These are phyloP conservation scores for Scleroderma bovista DNA, from an alignment of 768 basidiomycete genomes.

Conservation along the genomic window DNA sequence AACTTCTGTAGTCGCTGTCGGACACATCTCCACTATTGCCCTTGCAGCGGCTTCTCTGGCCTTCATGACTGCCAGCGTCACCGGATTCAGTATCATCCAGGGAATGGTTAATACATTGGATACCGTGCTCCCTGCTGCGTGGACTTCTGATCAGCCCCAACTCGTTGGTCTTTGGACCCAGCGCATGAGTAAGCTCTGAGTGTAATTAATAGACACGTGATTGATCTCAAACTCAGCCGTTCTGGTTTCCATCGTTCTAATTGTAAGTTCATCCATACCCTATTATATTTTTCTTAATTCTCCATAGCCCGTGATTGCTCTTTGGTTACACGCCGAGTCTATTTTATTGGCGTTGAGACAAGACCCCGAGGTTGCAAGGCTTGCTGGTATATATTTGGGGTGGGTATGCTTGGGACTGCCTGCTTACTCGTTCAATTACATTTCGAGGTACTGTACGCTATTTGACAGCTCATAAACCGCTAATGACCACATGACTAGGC, in stretches of 20 bases:
- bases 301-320: conserved; percentile 45
- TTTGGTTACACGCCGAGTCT: conserved; percentile 82
- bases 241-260: conserved; percentile 29
- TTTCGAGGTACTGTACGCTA: conserved; percentile 33
- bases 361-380: conserved; percentile 77
- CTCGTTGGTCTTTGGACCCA: conserved; percentile 90
- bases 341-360: conserved; percentile 72
- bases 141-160: conserved; percentile 82
- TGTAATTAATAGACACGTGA: not conserved
- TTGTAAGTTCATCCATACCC: conserved; percentile 42
- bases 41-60: conserved; percentile 78
- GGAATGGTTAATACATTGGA: conserved; percentile 87
- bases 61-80: conserved; percentile 66
- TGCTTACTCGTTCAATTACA: conserved; percentile 54
- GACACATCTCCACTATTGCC: conserved; percentile 85
- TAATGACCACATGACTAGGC: conserved; percentile 18
- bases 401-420: conserved; percentile 78
- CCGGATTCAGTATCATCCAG: conserved; percentile 59
- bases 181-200: conserved; percentile 60
- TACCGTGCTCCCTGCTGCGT: conserved; percentile 90
- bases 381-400: conserved; percentile 72
- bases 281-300: too few species aligned
- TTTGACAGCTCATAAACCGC: not conserved
- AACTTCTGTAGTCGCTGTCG: conserved; percentile 79
- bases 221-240: not conserved